A percentile compares a stretch with the other conserved stretches of the same genome.
phyloP scores from a whole-genome alignment of 495 filamentous ascomycete genomes.

The Aspergillus asperescens region DNA sequence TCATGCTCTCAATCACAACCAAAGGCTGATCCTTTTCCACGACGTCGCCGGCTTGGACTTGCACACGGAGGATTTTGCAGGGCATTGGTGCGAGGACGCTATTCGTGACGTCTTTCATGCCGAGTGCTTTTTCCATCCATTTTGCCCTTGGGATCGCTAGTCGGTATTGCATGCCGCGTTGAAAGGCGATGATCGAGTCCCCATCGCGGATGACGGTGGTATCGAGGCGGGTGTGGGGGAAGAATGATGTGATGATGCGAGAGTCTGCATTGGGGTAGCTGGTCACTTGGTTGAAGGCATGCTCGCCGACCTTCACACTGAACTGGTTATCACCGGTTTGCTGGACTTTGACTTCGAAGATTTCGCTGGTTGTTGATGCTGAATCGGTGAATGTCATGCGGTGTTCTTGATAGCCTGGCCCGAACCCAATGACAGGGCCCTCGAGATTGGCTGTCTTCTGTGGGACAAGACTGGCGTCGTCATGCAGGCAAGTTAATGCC shows the following conservation, averaged over 20 bases:
- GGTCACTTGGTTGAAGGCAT: conserved; percentile 40
- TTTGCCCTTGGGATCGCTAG: conserved; percentile 60
- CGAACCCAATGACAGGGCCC: conserved; percentile 47
- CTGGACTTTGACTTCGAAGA: conserved; percentile 59
- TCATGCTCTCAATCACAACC: conserved; percentile 99
- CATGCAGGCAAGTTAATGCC: conserved; percentile 63
- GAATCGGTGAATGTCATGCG: conserved; percentile 50
- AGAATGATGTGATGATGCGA: conserved; percentile 50
- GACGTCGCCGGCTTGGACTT: conserved; percentile 70
- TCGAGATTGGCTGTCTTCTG: conserved; percentile 21
- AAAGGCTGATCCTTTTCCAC: conserved; percentile 84
- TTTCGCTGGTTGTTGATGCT: conserved; percentile 26
- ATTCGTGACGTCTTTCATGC: conserved; percentile 71
- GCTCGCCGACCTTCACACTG: conserved; percentile 56
- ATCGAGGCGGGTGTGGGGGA: conserved; percentile 73
- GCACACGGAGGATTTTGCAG: conserved; percentile 83
- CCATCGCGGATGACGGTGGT: conserved; percentile 69
- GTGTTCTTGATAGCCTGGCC: conserved; percentile 47
- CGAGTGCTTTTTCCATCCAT: conserved; percentile 84
- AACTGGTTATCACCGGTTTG: conserved; percentile 60
- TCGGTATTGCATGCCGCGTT: conserved; percentile 72
- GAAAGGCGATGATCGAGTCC: conserved; percentile 72
- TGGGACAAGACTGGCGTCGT: conserved; percentile 24
- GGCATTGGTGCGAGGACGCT: conserved; percentile 92
- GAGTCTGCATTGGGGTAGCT: conserved; percentile 37